Evolutionary conservation across 257 asterid genomes (phyloP).

Genomic region (Lantana camara): DNA sequence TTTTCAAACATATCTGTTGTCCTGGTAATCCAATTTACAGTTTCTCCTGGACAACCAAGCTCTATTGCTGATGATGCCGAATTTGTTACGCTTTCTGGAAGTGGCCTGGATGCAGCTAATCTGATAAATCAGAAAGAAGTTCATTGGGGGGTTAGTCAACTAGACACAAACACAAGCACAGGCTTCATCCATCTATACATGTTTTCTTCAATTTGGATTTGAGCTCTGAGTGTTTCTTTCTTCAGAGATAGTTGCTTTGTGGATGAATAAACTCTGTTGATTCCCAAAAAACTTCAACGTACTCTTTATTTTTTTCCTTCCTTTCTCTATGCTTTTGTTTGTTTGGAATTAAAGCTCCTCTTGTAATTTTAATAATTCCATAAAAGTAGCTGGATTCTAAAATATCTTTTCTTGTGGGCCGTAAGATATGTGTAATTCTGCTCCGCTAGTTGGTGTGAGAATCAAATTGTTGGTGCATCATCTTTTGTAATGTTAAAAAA

Average conservation of each 20-base stretch:
- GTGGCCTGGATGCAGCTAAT: conserved; percentile 84
- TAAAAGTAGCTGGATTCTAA: not conserved
- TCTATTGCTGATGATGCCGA: conserved; percentile 92
- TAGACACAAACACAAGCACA: not conserved
- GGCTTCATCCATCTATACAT: not conserved
- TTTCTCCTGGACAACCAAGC: conserved; percentile 91
- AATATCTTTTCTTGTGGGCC: not conserved
- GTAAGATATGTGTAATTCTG: not conserved
- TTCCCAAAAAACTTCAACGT: no score
- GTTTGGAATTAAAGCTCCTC: no score
- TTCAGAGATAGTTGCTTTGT: not conserved
- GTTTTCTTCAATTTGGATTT: conserved; percentile 1
- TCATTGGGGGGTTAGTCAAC: conserved; percentile 91
- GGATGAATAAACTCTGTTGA: not conserved
- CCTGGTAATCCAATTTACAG: conserved; percentile 46
- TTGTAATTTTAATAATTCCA: not conserved
- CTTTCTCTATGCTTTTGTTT: no score
- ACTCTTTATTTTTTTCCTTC: not conserved
- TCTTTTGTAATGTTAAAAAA: conserved; percentile 18
- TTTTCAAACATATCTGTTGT: conserved; percentile 17
- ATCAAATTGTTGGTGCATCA: not conserved
- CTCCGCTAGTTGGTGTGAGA: not conserved
- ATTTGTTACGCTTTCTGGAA: conserved; percentile 76
- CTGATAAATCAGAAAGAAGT: conserved; percentile 89
- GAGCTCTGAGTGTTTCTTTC: not conserved